A percentile compares a stretch with the other conserved stretches of the same genome.
Conservation (phyloP, 2,329 filamentous ascomycete species). For the Gaeumannomyces sp. region DNA sequence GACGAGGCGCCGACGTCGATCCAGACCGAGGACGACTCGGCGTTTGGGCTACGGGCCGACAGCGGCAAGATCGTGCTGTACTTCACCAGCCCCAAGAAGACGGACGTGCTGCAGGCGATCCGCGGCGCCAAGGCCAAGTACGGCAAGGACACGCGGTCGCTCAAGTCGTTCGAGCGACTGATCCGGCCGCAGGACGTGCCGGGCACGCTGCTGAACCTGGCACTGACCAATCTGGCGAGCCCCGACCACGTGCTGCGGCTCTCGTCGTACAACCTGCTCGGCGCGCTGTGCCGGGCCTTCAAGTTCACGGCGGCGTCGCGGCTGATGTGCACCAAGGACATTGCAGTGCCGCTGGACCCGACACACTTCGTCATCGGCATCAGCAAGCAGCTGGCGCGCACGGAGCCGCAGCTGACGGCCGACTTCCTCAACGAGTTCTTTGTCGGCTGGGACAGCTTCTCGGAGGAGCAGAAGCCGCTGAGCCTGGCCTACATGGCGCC, state of each 20-base stretch:
- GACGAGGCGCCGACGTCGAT: slow-evolving; percentile 61
- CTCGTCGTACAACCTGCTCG: slow-evolving; percentile 61
- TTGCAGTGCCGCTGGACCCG: slow-evolving; percentile 57
- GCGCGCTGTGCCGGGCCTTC: slow-evolving; percentile 61
- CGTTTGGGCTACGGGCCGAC: slow-evolving; percentile 61
- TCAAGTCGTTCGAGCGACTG: slow-evolving; percentile 58
- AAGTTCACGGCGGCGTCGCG: slow-evolving; percentile 57
- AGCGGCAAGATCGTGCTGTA: slow-evolving; percentile 67
- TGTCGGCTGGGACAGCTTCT: slow-evolving; percentile 64
- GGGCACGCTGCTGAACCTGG: slow-evolving; percentile 61
- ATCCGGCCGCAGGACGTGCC: slow-evolving; percentile 66
- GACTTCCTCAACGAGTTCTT: slow-evolving; percentile 71
- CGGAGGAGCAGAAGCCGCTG: slow-evolving; percentile 59
- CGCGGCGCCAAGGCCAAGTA: slow-evolving; percentile 57
- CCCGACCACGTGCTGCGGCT: slow-evolving; percentile 53
- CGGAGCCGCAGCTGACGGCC: slow-evolving; percentile 60
- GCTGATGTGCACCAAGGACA: slow-evolving; percentile 53
- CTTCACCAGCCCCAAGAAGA: slow-evolving; percentile 60
- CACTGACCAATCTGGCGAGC: slow-evolving; percentile 60
- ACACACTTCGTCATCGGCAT: slow-evolving; percentile 60
- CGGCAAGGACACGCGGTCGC: slow-evolving; percentile 53
- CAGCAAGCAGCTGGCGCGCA: slow-evolving; percentile 54
- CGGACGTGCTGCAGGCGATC: slow-evolving; percentile 58
- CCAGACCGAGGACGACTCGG: slow-evolving; percentile 58
- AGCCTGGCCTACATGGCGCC: slow-evolving; percentile 65